phyloP scores from a whole-genome alignment of 192 early-diverging fungal species.

The Gonapodya prolifera region DNA sequence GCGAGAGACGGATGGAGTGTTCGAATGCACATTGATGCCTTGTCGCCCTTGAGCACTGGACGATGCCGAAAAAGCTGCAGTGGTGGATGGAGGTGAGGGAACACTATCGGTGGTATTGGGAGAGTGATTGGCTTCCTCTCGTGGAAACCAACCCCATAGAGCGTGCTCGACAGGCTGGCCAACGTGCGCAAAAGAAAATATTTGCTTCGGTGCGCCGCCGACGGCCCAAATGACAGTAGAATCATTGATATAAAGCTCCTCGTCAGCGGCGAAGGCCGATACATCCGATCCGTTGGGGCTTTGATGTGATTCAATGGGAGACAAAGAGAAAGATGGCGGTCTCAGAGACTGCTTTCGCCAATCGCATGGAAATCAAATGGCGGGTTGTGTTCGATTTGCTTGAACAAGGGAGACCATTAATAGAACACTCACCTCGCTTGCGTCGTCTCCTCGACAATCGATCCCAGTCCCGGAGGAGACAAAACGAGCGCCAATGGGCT shows the following conservation, averaged over 20 bases:
- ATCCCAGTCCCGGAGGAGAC: not conserved
- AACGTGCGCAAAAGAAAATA: not conserved
- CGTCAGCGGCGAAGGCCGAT: not conserved
- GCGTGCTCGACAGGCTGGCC: not conserved
- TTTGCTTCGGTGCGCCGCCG: not conserved
- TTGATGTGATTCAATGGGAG: not conserved
- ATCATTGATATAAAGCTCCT: not conserved
- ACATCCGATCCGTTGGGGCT: not conserved
- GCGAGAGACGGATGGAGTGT: no score
- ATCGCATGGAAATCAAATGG: not conserved
- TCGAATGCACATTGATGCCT: no score
- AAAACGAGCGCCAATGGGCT: not conserved
- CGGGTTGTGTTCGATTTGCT: no score
- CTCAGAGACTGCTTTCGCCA: not conserved
- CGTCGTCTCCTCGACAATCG: no score
- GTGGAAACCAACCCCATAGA: slow-evolving; percentile 1
- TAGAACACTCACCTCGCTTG: no score
- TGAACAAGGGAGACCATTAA: no score
- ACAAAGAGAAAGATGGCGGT: not conserved
- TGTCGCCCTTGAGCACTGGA: no score
- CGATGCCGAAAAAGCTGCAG: no score
- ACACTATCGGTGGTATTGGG: not conserved
- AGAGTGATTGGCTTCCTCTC: not conserved
- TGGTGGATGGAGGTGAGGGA: not conserved
- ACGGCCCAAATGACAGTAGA: not conserved